These are phyloP conservation scores for Hordeum pubiflorum DNA, from an alignment of 202 grass and related monocot genomes.

Conservation along the genomic window DNA sequence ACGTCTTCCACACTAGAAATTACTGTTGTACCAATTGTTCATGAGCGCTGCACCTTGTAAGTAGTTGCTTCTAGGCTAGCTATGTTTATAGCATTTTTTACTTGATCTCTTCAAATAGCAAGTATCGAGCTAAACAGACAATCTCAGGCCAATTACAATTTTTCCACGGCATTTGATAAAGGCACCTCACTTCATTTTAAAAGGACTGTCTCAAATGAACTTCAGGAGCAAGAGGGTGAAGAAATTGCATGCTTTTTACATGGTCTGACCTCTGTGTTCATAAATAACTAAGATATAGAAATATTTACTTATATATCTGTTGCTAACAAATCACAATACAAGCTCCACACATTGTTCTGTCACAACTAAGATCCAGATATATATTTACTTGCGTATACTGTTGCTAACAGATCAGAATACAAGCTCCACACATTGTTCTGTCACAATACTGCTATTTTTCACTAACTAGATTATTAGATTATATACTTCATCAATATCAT, in stretches of 20 bases:
- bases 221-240: constrained; percentile 2
- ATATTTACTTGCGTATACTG: neutral
- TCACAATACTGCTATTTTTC: neutral
- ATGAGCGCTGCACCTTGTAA: constrained; percentile 23
- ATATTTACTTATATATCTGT: neutral
- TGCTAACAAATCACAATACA: neutral
- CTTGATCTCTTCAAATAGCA: neutral
- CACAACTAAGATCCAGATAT: neutral
- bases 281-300: neutral
- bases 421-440: neutral
- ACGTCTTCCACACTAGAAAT: constrained; percentile 17
- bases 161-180: neutral
- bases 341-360: neutral
- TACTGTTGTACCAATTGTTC: constrained; percentile 23
- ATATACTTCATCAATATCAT: constrained; percentile 13
- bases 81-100: constrained; percentile 1
- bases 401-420: neutral
- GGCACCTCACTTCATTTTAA: neutral
- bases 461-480: constrained; percentile 2
- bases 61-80: constrained; percentile 19
- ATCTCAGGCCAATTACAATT: neutral
- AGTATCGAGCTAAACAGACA: neutral
- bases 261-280: neutral
- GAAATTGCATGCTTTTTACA: neutral
- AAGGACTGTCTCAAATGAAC: neutral